These are phyloP conservation scores for Solanum bulbocastanum DNA, from an alignment of 257 asterid genomes.

Conservation along the genomic window DNA sequence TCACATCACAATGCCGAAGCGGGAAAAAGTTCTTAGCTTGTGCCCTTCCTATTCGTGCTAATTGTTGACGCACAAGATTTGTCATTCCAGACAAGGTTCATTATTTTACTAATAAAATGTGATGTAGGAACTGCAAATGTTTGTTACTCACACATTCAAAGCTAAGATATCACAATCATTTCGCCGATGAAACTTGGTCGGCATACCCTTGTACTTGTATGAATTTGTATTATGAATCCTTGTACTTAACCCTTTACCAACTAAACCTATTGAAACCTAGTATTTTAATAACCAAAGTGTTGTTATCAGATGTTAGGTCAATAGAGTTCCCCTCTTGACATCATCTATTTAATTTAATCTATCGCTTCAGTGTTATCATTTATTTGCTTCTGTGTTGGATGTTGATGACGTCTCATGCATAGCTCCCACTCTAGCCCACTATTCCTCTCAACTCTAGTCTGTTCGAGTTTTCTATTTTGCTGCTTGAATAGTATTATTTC, in stretches of 20 bases:
- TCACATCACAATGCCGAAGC: constrained; percentile 27
- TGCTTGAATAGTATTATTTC: too few relatives aligned
- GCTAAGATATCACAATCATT: too few relatives aligned
- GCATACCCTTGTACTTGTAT: too few relatives aligned
- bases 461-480: too few relatives aligned
- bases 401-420: background rate
- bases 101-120: background rate
- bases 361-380: background rate
- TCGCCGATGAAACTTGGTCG: too few relatives aligned
- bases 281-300: constrained; percentile 50
- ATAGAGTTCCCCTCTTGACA: background rate
- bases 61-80: background rate
- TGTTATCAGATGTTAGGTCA: constrained; percentile 79
- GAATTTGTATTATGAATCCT: too few relatives aligned
- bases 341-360: background rate
- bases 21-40: constrained; percentile 26
- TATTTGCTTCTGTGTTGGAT: background rate
- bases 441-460: too few relatives aligned
- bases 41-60: background rate
- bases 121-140: background rate
- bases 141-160: too few relatives aligned
- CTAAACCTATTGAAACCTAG: too few relatives aligned
- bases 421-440: background rate
- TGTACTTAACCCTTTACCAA: too few relatives aligned
- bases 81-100: background rate